Conservation (phyloP, 225 moss, liverwort and hornwort genomes). For the Bryum argenteum region DNA sequence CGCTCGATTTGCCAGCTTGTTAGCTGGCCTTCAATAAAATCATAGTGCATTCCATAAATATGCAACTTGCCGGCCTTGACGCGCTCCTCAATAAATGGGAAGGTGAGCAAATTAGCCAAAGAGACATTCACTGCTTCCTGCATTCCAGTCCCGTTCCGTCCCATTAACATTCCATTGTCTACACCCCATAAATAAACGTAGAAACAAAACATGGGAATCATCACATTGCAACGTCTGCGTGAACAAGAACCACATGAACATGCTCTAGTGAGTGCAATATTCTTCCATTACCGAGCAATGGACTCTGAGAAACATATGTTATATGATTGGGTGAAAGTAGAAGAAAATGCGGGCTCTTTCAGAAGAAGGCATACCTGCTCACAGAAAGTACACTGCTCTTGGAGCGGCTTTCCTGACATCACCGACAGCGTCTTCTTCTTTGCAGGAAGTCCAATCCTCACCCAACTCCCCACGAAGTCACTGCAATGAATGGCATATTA, state of each 20-base stretch:
- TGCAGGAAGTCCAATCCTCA: slow-evolving; percentile 65
- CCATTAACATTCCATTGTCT: not conserved
- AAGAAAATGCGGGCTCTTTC: not conserved
- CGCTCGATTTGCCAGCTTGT: slow-evolving; percentile 70
- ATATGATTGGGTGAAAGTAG: not conserved
- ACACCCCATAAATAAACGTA: no score
- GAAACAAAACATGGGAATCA: no score
- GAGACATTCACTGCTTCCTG: slow-evolving; percentile 88
- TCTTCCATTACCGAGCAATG: no score
- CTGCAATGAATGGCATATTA: slow-evolving; percentile 30
- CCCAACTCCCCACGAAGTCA: slow-evolving; percentile 80
- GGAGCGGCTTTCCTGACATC: slow-evolving; percentile 51
- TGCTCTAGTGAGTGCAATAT: no score
- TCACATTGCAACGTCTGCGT: no score
- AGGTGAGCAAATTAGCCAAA: slow-evolving; percentile 70
- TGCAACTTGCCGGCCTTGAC: slow-evolving; percentile 59
- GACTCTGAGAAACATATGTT: no score
- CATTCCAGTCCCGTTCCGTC: slow-evolving; percentile 14
- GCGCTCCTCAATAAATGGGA: slow-evolving; percentile 76
- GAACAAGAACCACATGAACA: no score
- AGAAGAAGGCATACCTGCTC: slow-evolving; percentile 50
- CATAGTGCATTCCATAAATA: slow-evolving; percentile 84
- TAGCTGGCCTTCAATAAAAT: slow-evolving; percentile 68
- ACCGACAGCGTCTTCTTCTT: slow-evolving; percentile 53
- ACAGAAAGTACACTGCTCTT: slow-evolving; percentile 70